Evolutionary conservation across 306 rosid species (phyloP).

Genomic region (Rubus parviflorus): DNA sequence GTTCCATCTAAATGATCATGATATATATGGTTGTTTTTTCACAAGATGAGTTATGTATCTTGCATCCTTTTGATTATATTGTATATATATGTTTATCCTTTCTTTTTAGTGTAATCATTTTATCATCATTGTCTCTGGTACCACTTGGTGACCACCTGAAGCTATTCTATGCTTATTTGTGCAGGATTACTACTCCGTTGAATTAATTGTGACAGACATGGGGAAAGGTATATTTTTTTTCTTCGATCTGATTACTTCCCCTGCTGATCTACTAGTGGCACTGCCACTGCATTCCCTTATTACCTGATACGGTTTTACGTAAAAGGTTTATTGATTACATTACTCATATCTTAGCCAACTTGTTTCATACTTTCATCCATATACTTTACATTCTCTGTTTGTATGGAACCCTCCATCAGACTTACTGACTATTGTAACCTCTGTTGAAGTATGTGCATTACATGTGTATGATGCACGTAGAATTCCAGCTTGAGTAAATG

Average conservation of each 20-base stretch:
- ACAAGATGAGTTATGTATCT: not conserved
- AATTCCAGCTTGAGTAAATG: not conserved
- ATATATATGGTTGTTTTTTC: not conserved
- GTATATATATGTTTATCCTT: not conserved
- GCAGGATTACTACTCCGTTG: conserved; percentile 74
- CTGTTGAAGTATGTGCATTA: not conserved
- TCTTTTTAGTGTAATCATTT: not conserved
- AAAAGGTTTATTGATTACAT: not conserved
- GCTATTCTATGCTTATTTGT: conserved; percentile 26
- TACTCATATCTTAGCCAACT: not conserved
- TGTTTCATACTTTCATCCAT: not conserved
- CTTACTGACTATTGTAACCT: not conserved
- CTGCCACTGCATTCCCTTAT: not conserved
- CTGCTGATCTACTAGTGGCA: too few relatives aligned
- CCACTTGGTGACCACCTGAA: conserved; percentile 25
- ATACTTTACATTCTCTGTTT: not conserved
- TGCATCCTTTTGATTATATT: not conserved
- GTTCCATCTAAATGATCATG: not conserved
- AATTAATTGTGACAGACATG: conserved; percentile 74
- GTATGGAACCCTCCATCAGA: not conserved
- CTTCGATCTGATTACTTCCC: not conserved
- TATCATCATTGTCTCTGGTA: conserved; percentile 2
- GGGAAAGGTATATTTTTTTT: conserved; percentile 59
- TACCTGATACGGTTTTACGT: not conserved
- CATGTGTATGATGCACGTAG: not conserved